Conservation (phyloP, 2,329 filamentous ascomycete genomes). For the Fusarium austroafricanum region DNA sequence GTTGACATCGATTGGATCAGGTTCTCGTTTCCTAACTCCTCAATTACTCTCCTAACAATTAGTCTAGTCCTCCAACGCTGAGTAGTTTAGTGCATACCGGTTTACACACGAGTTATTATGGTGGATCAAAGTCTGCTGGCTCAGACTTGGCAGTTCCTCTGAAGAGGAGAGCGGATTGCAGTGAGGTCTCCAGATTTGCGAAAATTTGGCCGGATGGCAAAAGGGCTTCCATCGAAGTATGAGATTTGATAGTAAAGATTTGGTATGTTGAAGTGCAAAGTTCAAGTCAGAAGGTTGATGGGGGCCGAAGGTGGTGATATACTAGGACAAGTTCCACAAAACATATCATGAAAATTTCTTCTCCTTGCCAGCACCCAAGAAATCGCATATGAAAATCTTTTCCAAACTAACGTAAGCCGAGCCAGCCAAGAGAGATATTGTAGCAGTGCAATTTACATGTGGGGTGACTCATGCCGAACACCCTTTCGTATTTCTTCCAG, state of each 20-base stretch:
- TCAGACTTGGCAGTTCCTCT: constrained; percentile 9
- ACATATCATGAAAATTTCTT: not conserved
- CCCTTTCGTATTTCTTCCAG: not conserved
- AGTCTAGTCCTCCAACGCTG: not conserved
- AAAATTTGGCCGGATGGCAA: not conserved
- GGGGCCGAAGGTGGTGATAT: not conserved
- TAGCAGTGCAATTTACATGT: not conserved
- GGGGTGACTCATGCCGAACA: constrained; percentile 7
- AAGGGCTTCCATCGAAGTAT: not conserved
- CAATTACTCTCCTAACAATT: not conserved
- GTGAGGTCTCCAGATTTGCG: constrained; percentile 2
- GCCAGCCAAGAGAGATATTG: not conserved
- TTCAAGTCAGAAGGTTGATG: not conserved
- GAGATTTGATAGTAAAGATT: not conserved
- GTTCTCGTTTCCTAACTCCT: not conserved
- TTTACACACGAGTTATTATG: not conserved
- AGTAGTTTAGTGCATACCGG: not conserved
- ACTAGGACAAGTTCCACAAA: not conserved
- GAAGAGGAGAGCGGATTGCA: not conserved
- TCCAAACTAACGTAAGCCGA: not conserved
- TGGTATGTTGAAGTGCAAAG: not conserved
- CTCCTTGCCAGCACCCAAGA: not conserved
- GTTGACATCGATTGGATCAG: not conserved
- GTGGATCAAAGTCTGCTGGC: constrained; percentile 12
- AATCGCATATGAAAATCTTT: not conserved